phyloP scores from a whole-genome alignment of 352 stramenopile species.

The Sclerospora graminicola region DNA sequence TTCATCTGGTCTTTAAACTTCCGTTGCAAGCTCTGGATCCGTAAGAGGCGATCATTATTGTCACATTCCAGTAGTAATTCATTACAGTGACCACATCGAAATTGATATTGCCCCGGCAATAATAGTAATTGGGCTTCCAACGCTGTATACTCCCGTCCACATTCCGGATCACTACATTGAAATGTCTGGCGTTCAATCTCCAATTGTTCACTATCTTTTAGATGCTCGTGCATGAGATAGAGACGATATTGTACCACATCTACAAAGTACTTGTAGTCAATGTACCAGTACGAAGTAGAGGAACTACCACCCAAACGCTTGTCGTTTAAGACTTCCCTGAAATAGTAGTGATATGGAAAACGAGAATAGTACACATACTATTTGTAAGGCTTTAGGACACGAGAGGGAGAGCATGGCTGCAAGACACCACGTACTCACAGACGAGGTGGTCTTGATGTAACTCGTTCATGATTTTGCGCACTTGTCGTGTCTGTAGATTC shows the following conservation, averaged over 20 bases:
- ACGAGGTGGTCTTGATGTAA: conserved; percentile 79
- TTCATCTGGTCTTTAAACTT: conserved; percentile 89
- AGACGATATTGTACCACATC: conserved; percentile 84
- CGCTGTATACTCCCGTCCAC: conserved; percentile 79
- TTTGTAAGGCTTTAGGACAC: neutral
- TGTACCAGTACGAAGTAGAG: conserved; percentile 87
- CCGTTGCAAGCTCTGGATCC: conserved; percentile 63
- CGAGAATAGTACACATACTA: neutral
- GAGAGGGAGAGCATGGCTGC: neutral
- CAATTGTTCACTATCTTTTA: conserved; percentile 79
- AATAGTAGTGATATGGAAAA: neutral
- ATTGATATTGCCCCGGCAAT: conserved; percentile 75
- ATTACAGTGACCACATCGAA: conserved; percentile 82
- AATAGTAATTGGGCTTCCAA: conserved; percentile 75
- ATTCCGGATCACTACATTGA: conserved; percentile 78
- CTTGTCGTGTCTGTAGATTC: conserved; percentile 82
- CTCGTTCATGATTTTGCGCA: conserved; percentile 86
- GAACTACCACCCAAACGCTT: conserved; percentile 75
- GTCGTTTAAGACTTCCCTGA: conserved; percentile 81
- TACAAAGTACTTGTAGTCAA: conserved; percentile 90
- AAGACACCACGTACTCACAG: conserved; percentile 40
- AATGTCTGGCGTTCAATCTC: conserved; percentile 85
- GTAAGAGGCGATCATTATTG: conserved; percentile 74
- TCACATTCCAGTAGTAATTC: conserved; percentile 78
- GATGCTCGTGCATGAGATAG: conserved; percentile 80